Percentiles rank a stretch among this genome's conserved stretches.
phyloP scores from a whole-genome alignment of 83 land plant genomes.

The Diphasiastrum complanatum region DNA sequence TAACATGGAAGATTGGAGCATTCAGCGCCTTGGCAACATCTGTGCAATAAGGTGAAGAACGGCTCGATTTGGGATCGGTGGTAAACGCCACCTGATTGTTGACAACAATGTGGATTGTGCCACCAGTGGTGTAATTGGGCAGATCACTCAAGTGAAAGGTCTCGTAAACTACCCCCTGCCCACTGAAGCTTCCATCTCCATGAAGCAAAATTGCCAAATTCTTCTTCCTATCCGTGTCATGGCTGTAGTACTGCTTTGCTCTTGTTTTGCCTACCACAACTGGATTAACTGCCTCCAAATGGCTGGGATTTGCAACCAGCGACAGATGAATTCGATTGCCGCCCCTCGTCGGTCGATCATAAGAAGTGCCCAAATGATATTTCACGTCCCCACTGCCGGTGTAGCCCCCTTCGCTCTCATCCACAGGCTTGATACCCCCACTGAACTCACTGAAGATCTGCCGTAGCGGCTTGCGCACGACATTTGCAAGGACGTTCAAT shows the following conservation, averaged over 20 bases:
- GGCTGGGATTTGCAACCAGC: slow-evolving; percentile 98
- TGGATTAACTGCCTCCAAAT: slow-evolving; percentile 95
- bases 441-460: slow-evolving; percentile 96
- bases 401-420: slow-evolving; percentile 66
- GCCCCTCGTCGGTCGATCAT: slow-evolving; percentile 90
- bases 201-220: slow-evolving; percentile 82
- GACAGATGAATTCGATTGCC: slow-evolving; percentile 92
- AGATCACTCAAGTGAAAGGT: slow-evolving; percentile 95
- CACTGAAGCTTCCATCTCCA: slow-evolving; percentile 99
- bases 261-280: slow-evolving; percentile 96
- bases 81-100: slow-evolving; percentile 99
- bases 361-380: slow-evolving; percentile 96
- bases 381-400: slow-evolving; percentile 98
- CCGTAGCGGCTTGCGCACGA: slow-evolving; percentile 79
- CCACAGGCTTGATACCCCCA: slow-evolving; percentile 75
- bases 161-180: slow-evolving; percentile 99
- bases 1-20: slow-evolving; percentile 98
- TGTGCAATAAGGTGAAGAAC: slow-evolving; percentile 96
- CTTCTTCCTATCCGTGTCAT: slow-evolving; percentile 71
- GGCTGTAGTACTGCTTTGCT: slow-evolving; percentile 91
- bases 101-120: slow-evolving; percentile 95
- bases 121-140: slow-evolving; percentile 95
- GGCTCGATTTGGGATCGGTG: slow-evolving; percentile 84
- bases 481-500: slow-evolving; percentile 91
- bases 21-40: slow-evolving; percentile 96